These are phyloP conservation scores for Plantago ovata DNA, from an alignment of 257 asterid species.

Conservation along the genomic window DNA sequence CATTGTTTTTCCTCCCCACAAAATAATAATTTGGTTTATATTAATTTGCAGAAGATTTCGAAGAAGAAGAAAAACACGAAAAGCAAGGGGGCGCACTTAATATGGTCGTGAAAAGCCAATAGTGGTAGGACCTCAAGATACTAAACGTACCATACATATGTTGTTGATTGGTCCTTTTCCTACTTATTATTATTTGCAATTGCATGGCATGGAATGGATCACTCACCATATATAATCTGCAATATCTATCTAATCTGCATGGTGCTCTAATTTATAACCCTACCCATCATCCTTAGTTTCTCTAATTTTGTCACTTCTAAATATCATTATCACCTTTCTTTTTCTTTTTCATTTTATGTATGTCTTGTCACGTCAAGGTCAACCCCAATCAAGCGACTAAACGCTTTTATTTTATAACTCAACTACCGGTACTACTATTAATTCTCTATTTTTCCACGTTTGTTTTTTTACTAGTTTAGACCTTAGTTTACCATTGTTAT, in stretches of 20 bases:
- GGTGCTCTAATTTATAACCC: not conserved
- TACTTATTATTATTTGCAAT: not conserved
- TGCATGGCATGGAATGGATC: not conserved
- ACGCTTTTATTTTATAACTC: not conserved
- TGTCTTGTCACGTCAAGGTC: constrained; percentile 1
- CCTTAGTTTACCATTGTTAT: no score
- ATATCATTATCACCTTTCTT: no score
- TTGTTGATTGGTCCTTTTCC: constrained; percentile 5
- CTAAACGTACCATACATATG: constrained; percentile 23
- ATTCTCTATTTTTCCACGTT: no score
- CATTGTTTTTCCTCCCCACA: constrained; percentile 41
- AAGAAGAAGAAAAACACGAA: constrained; percentile 10
- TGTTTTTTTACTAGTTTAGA: no score
- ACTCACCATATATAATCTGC: no score
- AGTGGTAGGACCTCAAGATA: constrained; percentile 27
- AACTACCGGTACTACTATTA: no score
- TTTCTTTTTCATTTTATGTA: not conserved
- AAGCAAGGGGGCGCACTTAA: constrained; percentile 34
- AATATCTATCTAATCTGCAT: no score
- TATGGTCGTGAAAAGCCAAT: constrained; percentile 32
- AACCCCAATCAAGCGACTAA: not conserved
- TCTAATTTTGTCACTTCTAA: no score
- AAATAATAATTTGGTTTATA: constrained; percentile 17
- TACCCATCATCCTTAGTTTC: no score
- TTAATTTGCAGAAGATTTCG: constrained; percentile 25